Evolutionary conservation across 176 grass and related monocot species (phyloP).

Genomic region (Alloteropsis semialata): DNA sequence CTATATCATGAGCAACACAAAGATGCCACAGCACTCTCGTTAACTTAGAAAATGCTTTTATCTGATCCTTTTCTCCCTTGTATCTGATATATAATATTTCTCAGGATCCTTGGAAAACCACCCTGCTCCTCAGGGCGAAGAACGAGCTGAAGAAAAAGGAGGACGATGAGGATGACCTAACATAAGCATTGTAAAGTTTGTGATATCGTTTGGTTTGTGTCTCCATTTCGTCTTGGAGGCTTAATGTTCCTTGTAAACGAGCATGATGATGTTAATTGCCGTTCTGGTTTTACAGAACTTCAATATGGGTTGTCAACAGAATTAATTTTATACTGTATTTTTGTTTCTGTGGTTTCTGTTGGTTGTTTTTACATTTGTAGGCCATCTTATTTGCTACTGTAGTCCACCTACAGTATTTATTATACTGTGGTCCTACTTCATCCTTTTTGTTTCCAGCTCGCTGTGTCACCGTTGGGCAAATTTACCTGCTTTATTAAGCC

Average conservation of each 20-base stretch:
- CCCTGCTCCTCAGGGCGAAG: constrained; percentile 86
- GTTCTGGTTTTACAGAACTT: constrained; percentile 41
- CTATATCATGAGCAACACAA: neutral
- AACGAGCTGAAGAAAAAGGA: constrained; percentile 88
- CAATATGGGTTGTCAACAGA: neutral
- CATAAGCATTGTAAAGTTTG: constrained; percentile 50
- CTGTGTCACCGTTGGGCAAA: neutral
- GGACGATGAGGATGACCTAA: constrained; percentile 91
- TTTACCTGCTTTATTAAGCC: neutral
- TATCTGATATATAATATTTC: neutral
- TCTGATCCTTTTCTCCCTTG: neutral
- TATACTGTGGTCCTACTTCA: too few species aligned
- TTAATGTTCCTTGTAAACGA: constrained; percentile 25
- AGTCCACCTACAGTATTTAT: neutral
- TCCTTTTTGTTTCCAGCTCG: too few species aligned
- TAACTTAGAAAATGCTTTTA: neutral
- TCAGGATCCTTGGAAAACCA: constrained; percentile 99
- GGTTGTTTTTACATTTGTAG: neutral
- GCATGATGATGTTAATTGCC: constrained; percentile 8
- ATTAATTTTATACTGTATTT: too few species aligned
- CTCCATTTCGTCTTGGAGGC: constrained; percentile 28
- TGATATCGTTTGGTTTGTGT: constrained; percentile 20
- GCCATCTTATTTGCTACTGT: neutral
- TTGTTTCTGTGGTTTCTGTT: constrained; percentile 8
- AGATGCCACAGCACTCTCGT: neutral